Evolutionary conservation across 176 grass and related monocot species (phyloP).

Genomic region (Zizania latifolia): DNA sequence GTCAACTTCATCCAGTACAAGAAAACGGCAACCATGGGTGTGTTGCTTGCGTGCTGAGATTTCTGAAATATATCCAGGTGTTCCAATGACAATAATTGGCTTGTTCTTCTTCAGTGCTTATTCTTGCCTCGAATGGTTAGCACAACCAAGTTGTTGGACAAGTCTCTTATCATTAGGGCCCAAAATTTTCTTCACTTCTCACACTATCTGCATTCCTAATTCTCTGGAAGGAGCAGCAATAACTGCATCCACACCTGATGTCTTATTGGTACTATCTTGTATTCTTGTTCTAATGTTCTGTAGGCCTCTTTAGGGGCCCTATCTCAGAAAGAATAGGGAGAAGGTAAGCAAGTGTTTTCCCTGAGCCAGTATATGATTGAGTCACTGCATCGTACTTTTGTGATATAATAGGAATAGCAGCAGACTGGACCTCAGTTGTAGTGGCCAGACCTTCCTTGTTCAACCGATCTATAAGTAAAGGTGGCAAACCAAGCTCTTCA

Average conservation of each 20-base stretch:
- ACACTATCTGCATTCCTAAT: slow-evolving; percentile 88
- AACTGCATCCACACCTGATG: slow-evolving; percentile 70
- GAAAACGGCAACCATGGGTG: slow-evolving; percentile 69
- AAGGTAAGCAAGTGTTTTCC: slow-evolving; percentile 84
- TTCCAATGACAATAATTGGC: slow-evolving; percentile 74
- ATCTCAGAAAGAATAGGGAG: slow-evolving; percentile 80
- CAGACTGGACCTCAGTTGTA: slow-evolving; percentile 83
- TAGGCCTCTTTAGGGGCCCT: slow-evolving; percentile 55
- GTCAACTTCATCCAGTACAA: slow-evolving; percentile 95
- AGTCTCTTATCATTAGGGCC: slow-evolving; percentile 72
- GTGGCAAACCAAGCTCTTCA: slow-evolving; percentile 67
- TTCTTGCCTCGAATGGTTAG: slow-evolving; percentile 85
- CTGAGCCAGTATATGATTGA: slow-evolving; percentile 86
- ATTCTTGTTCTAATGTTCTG: too few species aligned
- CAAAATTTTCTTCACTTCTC: slow-evolving; percentile 76
- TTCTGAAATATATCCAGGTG: slow-evolving; percentile 85
- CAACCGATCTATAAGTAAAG: slow-evolving; percentile 55
- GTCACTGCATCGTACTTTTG: slow-evolving; percentile 76
- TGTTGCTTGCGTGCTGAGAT: slow-evolving; percentile 91
- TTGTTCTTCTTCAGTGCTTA: slow-evolving; percentile 94
- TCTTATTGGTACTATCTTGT: slow-evolving; percentile 44
- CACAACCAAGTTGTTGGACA: slow-evolving; percentile 85
- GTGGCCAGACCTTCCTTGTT: slow-evolving; percentile 56
- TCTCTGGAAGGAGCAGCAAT: slow-evolving; percentile 94
- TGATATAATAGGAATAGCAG: slow-evolving; percentile 72